Conservation (phyloP, 2,329 filamentous ascomycete species). For the Diaporthe aspalathi region DNA sequence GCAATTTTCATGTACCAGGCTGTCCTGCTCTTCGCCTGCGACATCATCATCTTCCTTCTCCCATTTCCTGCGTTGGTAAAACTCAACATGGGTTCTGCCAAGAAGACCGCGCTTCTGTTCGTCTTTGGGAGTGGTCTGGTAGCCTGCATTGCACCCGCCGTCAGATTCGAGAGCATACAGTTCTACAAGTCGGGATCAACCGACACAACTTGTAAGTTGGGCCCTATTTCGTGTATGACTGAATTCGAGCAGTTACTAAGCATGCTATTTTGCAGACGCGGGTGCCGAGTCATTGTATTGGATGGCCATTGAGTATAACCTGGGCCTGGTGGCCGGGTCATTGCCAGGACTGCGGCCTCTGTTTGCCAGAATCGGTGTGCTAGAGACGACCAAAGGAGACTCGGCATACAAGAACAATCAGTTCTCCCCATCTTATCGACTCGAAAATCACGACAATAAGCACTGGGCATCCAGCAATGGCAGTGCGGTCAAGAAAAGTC, state of each 20-base stretch:
- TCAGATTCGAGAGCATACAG: constrained; percentile 33
- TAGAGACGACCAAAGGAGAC: background rate
- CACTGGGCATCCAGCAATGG: background rate
- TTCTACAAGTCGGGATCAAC: constrained; percentile 34
- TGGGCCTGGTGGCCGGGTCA: constrained; percentile 38
- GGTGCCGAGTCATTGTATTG: constrained; percentile 38
- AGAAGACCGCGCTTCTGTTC: constrained; percentile 26
- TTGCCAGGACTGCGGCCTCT: constrained; percentile 34
- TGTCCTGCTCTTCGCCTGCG: constrained; percentile 29
- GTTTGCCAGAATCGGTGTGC: constrained; percentile 13
- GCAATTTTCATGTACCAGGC: constrained; percentile 38
- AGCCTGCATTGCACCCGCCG: constrained; percentile 37
- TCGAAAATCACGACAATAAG: constrained; percentile 10
- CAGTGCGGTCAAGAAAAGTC: background rate
- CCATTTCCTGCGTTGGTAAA: constrained; percentile 31
- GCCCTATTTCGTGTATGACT: fast-evolving
- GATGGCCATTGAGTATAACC: constrained; percentile 39
- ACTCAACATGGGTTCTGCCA: constrained; percentile 31
- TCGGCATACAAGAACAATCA: background rate
- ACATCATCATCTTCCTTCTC: constrained; percentile 36
- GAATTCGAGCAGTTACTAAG: background rate
- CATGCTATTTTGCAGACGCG: constrained; percentile 8
- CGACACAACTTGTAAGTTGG: constrained; percentile 36
- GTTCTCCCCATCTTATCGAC: constrained; percentile 12
- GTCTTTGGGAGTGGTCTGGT: constrained; percentile 36